Evolutionary conservation across 768 basidiomycete genomes (phyloP).

Genomic region (Holtermanniella nyarrowii): DNA sequence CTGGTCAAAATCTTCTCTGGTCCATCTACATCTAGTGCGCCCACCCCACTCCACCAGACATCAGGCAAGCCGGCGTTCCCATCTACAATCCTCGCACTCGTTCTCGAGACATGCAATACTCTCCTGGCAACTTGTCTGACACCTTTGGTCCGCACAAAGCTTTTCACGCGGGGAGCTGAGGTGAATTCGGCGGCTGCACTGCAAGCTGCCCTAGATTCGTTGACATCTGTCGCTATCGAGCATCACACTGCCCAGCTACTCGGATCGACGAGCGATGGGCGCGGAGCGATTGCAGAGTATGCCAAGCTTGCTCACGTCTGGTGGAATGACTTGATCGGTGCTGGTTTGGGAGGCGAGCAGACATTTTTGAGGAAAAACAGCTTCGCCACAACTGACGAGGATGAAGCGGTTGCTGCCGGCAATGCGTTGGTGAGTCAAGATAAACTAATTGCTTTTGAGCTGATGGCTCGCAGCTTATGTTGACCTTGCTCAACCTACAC

Average conservation of each 20-base stretch:
- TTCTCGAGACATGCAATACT: constrained; percentile 21
- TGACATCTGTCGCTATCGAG: too few relatives aligned
- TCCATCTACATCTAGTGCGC: constrained; percentile 1
- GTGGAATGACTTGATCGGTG: constrained; percentile 2
- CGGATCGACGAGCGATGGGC: constrained; percentile 1
- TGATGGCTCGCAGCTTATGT: constrained; percentile 10
- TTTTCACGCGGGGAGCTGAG: too few relatives aligned
- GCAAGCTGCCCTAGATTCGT: too few relatives aligned
- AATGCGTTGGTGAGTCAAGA: constrained; percentile 23
- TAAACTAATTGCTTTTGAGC: neutral
- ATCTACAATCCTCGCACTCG: constrained; percentile 16
- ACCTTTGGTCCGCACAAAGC: too few relatives aligned
- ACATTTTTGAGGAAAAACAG: constrained; percentile 9
- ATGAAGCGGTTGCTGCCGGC: constrained; percentile 24
- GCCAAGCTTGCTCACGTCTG: neutral
- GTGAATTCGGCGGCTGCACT: too few relatives aligned
- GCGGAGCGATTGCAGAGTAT: neutral
- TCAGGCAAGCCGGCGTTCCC: constrained; percentile 22
- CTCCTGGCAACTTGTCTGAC: too few relatives aligned
- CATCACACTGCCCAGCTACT: too few relatives aligned
- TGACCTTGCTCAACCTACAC: constrained; percentile 28
- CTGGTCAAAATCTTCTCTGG: constrained; percentile 24
- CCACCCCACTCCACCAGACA: constrained; percentile 3
- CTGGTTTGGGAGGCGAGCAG: constrained; percentile 1
- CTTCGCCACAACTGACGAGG: constrained; percentile 16